Evolutionary conservation across 768 basidiomycete genomes (phyloP).

Genomic region (Pulveroboletus sp.): DNA sequence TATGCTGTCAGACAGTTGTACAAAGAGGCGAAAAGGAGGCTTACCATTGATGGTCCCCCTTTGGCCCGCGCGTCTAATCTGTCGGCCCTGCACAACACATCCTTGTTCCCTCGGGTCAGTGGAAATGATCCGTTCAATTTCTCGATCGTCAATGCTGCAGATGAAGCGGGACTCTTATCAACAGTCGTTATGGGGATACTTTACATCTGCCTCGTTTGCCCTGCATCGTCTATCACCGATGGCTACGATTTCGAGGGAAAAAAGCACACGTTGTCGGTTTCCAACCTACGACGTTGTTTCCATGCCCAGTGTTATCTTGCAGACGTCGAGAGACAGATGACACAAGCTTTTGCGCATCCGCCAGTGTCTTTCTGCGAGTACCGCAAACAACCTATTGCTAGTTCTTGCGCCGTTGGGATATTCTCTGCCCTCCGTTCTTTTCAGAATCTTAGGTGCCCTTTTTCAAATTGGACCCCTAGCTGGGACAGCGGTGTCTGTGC

Average conservation of each 20-base stretch:
- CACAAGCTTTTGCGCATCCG: not conserved
- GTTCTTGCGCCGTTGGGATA: not conserved
- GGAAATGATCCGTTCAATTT: constrained; percentile 13
- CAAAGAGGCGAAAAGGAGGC: constrained; percentile 4
- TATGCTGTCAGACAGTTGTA: constrained; percentile 12
- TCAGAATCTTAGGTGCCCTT: not conserved
- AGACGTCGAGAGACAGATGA: not conserved
- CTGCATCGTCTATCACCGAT: not conserved
- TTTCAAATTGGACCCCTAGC: not conserved
- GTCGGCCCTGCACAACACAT: not conserved
- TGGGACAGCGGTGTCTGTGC: constrained; percentile 7
- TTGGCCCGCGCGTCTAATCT: not conserved
- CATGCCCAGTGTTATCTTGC: constrained; percentile 1
- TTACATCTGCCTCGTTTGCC: constrained; percentile 9
- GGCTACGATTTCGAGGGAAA: constrained; percentile 10
- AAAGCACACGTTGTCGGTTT: not conserved
- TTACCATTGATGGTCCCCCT: not conserved
- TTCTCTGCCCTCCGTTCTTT: not conserved
- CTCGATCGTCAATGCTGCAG: constrained; percentile 11
- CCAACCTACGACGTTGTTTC: not conserved
- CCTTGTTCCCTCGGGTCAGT: constrained; percentile 6
- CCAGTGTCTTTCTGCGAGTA: too few species aligned
- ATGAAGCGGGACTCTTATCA: constrained; percentile 9
- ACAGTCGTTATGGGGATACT: not conserved
- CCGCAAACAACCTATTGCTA: too few species aligned